These are phyloP conservation scores for Aleurites moluccanus DNA, from an alignment of 441 rosid species.

Conservation along the genomic window DNA sequence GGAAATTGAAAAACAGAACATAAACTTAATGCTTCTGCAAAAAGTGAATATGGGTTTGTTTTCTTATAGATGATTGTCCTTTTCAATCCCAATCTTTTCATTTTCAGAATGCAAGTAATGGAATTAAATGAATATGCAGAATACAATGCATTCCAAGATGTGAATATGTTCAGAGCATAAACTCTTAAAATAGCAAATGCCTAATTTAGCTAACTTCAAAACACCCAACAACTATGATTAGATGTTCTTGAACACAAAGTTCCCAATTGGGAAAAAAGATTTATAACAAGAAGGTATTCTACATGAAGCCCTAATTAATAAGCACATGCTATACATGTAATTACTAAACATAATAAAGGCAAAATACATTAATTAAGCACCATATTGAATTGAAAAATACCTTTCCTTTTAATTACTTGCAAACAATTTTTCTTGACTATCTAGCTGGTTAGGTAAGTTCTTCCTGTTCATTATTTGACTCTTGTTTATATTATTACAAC, in stretches of 20 bases:
- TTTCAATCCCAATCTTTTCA: neutral
- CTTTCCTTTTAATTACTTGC: neutral
- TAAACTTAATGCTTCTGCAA: neutral
- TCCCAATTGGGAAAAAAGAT: neutral
- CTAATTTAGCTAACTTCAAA: neutral
- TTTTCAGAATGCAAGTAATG: neutral
- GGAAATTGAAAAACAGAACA: neutral
- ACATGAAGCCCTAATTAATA: neutral
- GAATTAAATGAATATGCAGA: neutral
- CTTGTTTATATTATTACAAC: neutral
- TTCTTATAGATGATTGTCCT: neutral
- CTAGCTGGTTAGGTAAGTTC: neutral
- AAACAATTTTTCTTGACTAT: neutral
- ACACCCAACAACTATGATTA: constrained; percentile 3
- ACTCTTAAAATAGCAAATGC: neutral
- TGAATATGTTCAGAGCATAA: neutral
- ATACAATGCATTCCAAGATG: neutral
- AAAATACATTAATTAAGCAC: neutral
- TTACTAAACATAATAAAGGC: neutral
- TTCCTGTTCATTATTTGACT: constrained; percentile 14
- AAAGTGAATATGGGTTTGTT: neutral
- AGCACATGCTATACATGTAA: neutral
- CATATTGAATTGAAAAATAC: neutral
- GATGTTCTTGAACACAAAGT: neutral
- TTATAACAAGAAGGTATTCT: neutral